Evolutionary conservation across 495 filamentous ascomycete genomes (phyloP).

Genomic region (Annulohypoxylon bovei): DNA sequence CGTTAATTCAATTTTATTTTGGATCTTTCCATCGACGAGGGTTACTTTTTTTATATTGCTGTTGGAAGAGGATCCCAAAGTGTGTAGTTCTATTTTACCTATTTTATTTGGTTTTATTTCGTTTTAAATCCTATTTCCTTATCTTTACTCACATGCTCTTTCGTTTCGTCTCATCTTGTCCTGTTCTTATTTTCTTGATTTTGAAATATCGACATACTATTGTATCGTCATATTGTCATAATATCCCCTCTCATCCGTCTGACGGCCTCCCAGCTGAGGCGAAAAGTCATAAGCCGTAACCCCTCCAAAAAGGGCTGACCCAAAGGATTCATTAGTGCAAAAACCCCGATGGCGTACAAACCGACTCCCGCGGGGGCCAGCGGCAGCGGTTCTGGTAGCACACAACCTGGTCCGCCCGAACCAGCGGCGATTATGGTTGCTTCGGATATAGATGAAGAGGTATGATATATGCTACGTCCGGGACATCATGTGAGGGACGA

Average conservation of each 20-base stretch:
- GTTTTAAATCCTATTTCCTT: neutral
- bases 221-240: neutral
- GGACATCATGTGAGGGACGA: neutral
- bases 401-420: constrained; percentile 6
- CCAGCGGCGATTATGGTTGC: constrained; percentile 25
- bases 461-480: constrained; percentile 12
- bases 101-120: too few species aligned
- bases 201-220: neutral
- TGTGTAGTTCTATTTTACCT: neutral
- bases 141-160: neutral
- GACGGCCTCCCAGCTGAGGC: neutral
- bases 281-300: neutral
- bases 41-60: neutral
- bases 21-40: neutral
- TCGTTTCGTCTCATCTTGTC: neutral
- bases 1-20: neutral
- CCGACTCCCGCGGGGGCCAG: constrained; percentile 20
- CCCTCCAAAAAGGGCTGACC: constrained; percentile 2
- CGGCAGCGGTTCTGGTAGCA: constrained; percentile 17
- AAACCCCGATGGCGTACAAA: constrained; percentile 30
- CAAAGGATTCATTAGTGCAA: constrained; percentile 8
- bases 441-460: constrained; percentile 31
- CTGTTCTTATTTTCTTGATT: neutral
- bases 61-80: neutral
- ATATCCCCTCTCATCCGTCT: neutral